Evolutionary conservation across 2,329 filamentous ascomycete species (phyloP), one percentile per base, ranked within the genome.

Genomic region (Microdochium paspali): DNA sequence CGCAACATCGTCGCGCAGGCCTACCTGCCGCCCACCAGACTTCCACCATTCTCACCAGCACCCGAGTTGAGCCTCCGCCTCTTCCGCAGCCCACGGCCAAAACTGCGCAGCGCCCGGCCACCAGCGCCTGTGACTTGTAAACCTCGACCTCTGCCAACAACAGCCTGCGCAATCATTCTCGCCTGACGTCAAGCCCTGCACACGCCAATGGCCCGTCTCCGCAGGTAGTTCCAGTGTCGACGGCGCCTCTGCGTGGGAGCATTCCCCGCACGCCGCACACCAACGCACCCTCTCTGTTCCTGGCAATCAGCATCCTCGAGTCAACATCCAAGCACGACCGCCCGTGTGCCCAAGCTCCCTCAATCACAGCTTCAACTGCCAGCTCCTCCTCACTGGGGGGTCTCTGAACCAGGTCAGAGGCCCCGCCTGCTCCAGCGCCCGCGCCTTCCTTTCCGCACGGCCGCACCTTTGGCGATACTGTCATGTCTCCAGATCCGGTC

Each of bases 241-340:
- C 71, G 73, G 73, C 72, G 71, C 73, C 74, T 72, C 74, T 70
- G 73, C 70, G 72, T 72, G 74, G 73, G 73, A 74, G 65, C 65
- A 59, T 72, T 74, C 71, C 74, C 75, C 75, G 74, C 74, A 76
- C 71, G 71, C 72, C 71, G 71, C 64, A 70, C 57, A 48, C 60
- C 64, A 66, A 28, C 65, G 58, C 60, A 54, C 61, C 57, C 60
- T 55, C 49, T 40, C 49, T 44, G 40, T 23, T 32, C 35, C 26
- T 26, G 13, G 42, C 24, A 24, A 23, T 28, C 32, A 30, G 24
- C 30, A 21, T 40, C 46, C 15, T 35, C 32, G 23, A 30, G 4
- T n/a, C n/a, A n/a, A n/a, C 42, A 18, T 23, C 46, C 18, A 21
- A 26, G 42, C 44, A 31, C 26, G 20, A 30, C n/a, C 23, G 26